These are phyloP conservation scores for Canavalia gladiata DNA, from an alignment of 306 rosid genomes.

Conservation along the genomic window DNA sequence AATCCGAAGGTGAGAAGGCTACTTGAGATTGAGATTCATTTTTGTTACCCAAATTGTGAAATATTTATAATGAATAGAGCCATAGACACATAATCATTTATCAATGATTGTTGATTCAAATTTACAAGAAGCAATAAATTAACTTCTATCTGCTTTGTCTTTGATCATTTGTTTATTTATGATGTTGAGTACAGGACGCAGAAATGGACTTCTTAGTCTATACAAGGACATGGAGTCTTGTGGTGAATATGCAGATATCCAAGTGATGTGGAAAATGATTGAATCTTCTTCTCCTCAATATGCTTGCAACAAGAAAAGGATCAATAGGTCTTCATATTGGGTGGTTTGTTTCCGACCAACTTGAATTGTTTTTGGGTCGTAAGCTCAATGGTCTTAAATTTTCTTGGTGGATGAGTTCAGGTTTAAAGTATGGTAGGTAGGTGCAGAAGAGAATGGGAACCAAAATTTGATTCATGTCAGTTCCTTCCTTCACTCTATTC, in stretches of 20 bases:
- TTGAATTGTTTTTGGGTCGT: slow-evolving; percentile 33
- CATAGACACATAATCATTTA: neutral
- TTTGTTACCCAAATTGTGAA: neutral
- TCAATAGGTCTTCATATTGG: slow-evolving; percentile 50
- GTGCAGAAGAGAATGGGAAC: slow-evolving; percentile 7
- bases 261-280: slow-evolving; percentile 92
- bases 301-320: slow-evolving; percentile 40
- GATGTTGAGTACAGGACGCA: slow-evolving; percentile 56
- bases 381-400: neutral
- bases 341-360: slow-evolving; percentile 58
- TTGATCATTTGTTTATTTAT: slow-evolving; percentile 33
- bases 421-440: neutral
- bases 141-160: slow-evolving; percentile 19
- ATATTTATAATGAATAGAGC: neutral
- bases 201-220: slow-evolving; percentile 67
- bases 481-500: slow-evolving; percentile 14
- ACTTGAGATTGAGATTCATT: slow-evolving; percentile 6
- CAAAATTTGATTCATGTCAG: slow-evolving; percentile 31
- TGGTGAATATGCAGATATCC: slow-evolving; percentile 82
- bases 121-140: neutral
- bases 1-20: slow-evolving; percentile 61
- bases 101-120: neutral
- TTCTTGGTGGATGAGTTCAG: slow-evolving; percentile 25
- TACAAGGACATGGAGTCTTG: slow-evolving; percentile 81
- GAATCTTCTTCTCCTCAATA: slow-evolving; percentile 68